Evolutionary conservation across 345 rosid genomes (phyloP).

Genomic region (Ricinus communis): DNA sequence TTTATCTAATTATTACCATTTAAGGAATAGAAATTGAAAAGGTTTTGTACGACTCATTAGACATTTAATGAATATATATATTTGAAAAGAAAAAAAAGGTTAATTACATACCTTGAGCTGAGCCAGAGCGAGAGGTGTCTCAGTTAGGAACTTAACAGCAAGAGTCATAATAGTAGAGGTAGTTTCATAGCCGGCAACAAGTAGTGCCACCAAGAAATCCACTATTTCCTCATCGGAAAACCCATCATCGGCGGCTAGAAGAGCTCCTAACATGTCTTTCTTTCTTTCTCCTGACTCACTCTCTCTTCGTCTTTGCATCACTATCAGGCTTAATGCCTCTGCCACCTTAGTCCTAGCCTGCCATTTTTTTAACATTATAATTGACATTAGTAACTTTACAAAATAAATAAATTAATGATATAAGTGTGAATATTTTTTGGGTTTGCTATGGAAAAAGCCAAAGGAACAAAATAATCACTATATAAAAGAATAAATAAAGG

Average conservation of each 20-base stretch:
- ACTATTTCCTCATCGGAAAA: slow-evolving; percentile 87
- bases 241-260: slow-evolving; percentile 59
- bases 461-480: not conserved
- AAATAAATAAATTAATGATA: not conserved
- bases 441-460: not conserved
- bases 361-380: not conserved
- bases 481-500: not conserved
- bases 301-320: slow-evolving; percentile 64
- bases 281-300: slow-evolving; percentile 47
- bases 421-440: not conserved
- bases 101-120: slow-evolving; percentile 66
- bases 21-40: no score
- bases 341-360: slow-evolving; percentile 97
- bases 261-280: slow-evolving; percentile 80
- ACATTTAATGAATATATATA: no score
- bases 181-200: slow-evolving; percentile 98
- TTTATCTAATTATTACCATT: no score
- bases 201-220: slow-evolving; percentile 80
- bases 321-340: slow-evolving; percentile 79
- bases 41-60: no score
- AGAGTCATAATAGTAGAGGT: slow-evolving; percentile 96
- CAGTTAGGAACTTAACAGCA: slow-evolving; percentile 91
- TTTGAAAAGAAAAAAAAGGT: no score
- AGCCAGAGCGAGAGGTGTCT: slow-evolving; percentile 83
- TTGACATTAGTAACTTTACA: not conserved